A percentile compares a stretch with the other conserved stretches of the same genome.
These are phyloP conservation scores for Sedum album DNA, from an alignment of 164 flowering plant species.

Conservation along the genomic window DNA sequence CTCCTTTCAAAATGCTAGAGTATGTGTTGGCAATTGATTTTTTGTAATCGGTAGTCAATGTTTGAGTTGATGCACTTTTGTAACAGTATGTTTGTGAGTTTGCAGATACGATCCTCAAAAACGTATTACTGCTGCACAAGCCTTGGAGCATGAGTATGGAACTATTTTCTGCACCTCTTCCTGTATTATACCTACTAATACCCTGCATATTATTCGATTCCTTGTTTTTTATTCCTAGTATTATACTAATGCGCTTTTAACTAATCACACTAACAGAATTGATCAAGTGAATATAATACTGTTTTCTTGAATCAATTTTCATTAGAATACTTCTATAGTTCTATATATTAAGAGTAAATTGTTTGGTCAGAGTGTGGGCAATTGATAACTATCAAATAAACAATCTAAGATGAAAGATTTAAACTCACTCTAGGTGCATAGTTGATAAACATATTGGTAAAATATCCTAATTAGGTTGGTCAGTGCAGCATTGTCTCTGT, in stretches of 20 bases:
- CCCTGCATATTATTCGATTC: neutral
- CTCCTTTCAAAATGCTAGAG: conserved; percentile 98
- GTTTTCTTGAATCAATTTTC: neutral
- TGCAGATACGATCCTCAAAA: conserved; percentile 93
- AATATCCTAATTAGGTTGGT: neutral
- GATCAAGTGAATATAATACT: neutral
- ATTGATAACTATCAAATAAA: neutral
- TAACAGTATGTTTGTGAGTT: neutral
- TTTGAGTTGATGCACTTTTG: neutral
- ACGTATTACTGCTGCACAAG: conserved; percentile 94
- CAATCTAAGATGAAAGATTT: neutral
- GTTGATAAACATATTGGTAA: neutral
- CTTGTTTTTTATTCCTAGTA: neutral
- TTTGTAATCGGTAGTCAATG: neutral
- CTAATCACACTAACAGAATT: neutral
- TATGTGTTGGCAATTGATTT: conserved; percentile 29
- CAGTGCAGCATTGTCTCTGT: neutral
- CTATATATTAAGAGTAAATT: neutral
- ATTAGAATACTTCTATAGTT: neutral
- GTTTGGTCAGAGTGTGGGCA: neutral
- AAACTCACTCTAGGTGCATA: neutral
- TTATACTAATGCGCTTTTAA: neutral
- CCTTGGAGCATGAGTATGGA: conserved; percentile 94
- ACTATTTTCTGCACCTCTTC: neutral
- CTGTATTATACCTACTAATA: neutral